Evolutionary conservation across 2,329 filamentous ascomycete species (phyloP).

Genomic region (Cucurbitaria berberidis): DNA sequence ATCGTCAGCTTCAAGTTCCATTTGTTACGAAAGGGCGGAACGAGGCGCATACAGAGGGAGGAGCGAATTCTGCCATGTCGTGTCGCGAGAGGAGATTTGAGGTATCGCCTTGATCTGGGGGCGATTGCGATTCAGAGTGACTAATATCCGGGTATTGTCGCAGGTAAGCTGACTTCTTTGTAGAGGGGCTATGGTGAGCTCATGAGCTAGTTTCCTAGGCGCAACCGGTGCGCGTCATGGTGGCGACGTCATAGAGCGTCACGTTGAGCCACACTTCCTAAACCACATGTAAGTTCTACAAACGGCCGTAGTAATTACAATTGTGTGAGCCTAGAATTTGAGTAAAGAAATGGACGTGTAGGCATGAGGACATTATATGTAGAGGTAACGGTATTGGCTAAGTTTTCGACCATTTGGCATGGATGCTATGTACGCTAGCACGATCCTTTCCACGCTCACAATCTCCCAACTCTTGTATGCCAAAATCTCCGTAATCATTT

Average conservation of each 20-base stretch:
- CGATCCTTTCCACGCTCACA: background rate
- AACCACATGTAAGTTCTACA: too few relatives aligned
- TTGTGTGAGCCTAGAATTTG: constrained; percentile 2
- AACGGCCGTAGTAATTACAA: background rate
- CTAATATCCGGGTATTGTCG: constrained; percentile 2
- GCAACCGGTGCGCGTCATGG: constrained; percentile 29
- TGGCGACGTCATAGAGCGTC: constrained; percentile 20
- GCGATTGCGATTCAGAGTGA: background rate
- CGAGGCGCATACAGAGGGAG: constrained; percentile 38
- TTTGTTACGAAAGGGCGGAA: constrained; percentile 5
- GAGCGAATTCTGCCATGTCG: constrained; percentile 45
- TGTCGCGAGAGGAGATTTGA: background rate
- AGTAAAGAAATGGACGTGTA: background rate
- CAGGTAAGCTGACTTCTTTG: constrained; percentile 3
- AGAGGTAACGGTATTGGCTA: background rate
- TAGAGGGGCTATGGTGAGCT: constrained; percentile 16
- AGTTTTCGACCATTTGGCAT: background rate
- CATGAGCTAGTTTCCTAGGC: constrained; percentile 14
- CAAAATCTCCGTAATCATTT: too few relatives aligned
- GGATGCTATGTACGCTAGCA: background rate
- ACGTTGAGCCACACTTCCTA: constrained; percentile 23
- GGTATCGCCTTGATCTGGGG: background rate
- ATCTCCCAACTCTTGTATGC: too few relatives aligned
- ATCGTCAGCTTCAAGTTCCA: constrained; percentile 13
- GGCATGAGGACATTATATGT: background rate